Conservation (phyloP, 352 stramenopile genomes). For the Globisporangium canariense region DNA sequence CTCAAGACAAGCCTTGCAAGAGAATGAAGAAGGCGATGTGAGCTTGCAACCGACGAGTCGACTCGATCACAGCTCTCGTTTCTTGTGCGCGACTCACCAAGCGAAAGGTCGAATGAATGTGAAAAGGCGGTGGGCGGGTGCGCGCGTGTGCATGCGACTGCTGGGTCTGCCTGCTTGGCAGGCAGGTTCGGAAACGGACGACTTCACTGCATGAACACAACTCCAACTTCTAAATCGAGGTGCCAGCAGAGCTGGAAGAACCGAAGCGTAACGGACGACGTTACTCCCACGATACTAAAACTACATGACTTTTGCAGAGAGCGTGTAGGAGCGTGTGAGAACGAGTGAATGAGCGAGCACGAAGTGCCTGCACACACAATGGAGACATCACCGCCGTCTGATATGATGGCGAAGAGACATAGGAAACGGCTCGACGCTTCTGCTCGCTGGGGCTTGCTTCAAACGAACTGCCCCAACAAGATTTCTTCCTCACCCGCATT, state of each 20-base stretch:
- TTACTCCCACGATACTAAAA: not conserved
- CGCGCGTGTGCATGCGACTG: not conserved
- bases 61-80: not conserved
- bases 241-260: not conserved
- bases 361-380: no score
- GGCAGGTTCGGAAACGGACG: constrained; percentile 2
- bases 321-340: not conserved
- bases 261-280: not conserved
- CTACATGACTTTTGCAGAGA: not conserved
- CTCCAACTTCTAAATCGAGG: not conserved
- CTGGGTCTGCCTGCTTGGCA: not conserved
- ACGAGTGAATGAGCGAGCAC: not conserved
- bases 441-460: not conserved
- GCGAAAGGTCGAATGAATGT: constrained; percentile 7
- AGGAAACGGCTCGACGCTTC: not conserved
- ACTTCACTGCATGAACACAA: not conserved
- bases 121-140: not conserved
- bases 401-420: no score
- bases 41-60: not conserved
- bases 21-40: not conserved
- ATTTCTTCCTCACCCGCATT: not conserved
- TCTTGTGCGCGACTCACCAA: constrained; percentile 8
- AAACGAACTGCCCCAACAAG: not conserved
- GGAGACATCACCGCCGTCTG: no score
- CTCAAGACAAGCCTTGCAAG: not conserved